Percentiles rank a stretch among this genome's conserved stretches.
These are phyloP conservation scores for Metschnikowia gelsemii DNA, from an alignment of 805 yeast species.

Conservation along the genomic window DNA sequence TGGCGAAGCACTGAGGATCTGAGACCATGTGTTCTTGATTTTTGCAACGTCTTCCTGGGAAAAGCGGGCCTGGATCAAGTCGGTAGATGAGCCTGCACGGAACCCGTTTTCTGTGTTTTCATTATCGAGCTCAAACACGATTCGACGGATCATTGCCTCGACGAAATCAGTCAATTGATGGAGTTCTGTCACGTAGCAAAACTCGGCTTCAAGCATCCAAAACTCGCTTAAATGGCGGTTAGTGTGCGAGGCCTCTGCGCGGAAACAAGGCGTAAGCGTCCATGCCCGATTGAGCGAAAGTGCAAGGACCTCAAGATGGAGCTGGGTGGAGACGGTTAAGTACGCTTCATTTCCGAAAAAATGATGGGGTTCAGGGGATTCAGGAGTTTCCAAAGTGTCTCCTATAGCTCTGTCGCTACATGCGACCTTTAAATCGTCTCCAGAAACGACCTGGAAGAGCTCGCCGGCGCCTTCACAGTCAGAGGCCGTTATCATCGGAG, in stretches of 20 bases:
- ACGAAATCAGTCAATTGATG: conserved; percentile 61
- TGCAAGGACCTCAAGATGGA: conserved; percentile 82
- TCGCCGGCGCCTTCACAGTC: conserved; percentile 99
- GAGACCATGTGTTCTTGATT: conserved; percentile 57
- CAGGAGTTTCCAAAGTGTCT: too few species aligned
- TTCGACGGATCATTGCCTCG: conserved; percentile 62
- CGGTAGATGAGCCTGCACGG: conserved; percentile 21
- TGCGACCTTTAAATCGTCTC: conserved; percentile 5
- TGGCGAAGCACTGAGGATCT: conserved; percentile 37
- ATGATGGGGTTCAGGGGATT: too few species aligned
- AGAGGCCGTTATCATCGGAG: conserved; percentile 83
- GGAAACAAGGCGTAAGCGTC: conserved; percentile 86
- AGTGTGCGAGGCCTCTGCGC: conserved; percentile 89
- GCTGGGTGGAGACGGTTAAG: conserved; percentile 87
- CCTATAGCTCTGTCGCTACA: too few species aligned
- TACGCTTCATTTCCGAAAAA: conserved; percentile 70
- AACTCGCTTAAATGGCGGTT: conserved; percentile 90
- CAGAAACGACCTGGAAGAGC: conserved; percentile 54
- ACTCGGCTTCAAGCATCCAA: conserved; percentile 97
- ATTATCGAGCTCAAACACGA: conserved; percentile 11
- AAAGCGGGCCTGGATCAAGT: conserved; percentile 37
- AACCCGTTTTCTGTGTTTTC: neutral
- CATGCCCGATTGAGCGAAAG: conserved; percentile 78
- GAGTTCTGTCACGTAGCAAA: conserved; percentile 62
- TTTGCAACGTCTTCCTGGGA: conserved; percentile 36